Evolutionary conservation across 208 protist species (phyloP).

Genomic region (Crithidia fasciculata): DNA sequence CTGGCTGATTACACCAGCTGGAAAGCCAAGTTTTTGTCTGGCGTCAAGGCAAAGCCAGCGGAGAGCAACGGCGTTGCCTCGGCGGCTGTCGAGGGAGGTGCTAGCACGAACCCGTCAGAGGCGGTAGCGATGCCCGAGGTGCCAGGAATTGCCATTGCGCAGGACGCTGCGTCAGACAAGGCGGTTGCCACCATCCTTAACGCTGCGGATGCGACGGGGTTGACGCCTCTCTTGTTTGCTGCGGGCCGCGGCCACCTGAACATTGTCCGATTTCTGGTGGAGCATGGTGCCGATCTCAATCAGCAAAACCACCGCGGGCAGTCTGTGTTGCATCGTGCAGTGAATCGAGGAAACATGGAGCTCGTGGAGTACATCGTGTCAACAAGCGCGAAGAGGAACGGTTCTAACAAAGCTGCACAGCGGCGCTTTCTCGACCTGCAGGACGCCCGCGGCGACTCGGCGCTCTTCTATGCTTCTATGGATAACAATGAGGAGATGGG

Average conservation of each 20-base stretch:
- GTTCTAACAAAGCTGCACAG: constrained; percentile 38
- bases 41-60: neutral
- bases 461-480: constrained; percentile 91
- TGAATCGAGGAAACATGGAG: constrained; percentile 68
- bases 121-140: neutral
- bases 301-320: constrained; percentile 79
- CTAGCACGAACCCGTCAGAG: neutral
- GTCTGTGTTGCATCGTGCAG: constrained; percentile 82
- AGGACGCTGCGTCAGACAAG: constrained; percentile 2
- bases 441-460: constrained; percentile 83
- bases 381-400: constrained; percentile 53
- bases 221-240: constrained; percentile 75
- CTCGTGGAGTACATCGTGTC: constrained; percentile 81
- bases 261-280: constrained; percentile 70
- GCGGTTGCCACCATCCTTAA: constrained; percentile 44
- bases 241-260: constrained; percentile 61
- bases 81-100: neutral
- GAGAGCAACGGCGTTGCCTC: neutral
- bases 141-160: neutral
- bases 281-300: constrained; percentile 65
- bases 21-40: constrained; percentile 1
- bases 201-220: constrained; percentile 59
- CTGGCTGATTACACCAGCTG: constrained; percentile 29
- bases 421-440: constrained; percentile 84
- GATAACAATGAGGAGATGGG: constrained; percentile 93